Conservation (phyloP, 306 rosid genomes). For the Glycine tomentella region DNA sequence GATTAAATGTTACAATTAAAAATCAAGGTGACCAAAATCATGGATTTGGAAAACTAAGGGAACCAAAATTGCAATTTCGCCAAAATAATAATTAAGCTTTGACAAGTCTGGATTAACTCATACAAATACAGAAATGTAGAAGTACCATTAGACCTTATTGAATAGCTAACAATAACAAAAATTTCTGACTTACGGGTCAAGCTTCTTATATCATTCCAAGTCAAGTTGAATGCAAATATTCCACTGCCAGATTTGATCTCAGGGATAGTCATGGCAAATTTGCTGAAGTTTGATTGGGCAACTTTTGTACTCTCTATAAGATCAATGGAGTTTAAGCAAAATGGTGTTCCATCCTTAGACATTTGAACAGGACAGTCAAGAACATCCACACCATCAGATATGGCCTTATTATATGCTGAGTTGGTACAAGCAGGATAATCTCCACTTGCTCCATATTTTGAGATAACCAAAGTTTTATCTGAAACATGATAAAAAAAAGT, state of each 20-base stretch:
- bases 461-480: slow-evolving; percentile 75
- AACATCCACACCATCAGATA: slow-evolving; percentile 77
- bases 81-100: neutral
- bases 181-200: slow-evolving; percentile 69
- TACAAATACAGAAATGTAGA: slow-evolving; percentile 28
- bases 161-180: slow-evolving; percentile 37
- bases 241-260: slow-evolving; percentile 63
- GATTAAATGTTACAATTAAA: too few relatives aligned
- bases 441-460: slow-evolving; percentile 90
- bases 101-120: slow-evolving; percentile 31
- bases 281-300: slow-evolving; percentile 58
- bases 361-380: slow-evolving; percentile 93
- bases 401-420: slow-evolving; percentile 68
- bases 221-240: slow-evolving; percentile 74
- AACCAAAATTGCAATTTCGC: too few relatives aligned
- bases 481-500: slow-evolving; percentile 42
- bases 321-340: slow-evolving; percentile 78
- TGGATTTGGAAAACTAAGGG: too few relatives aligned
- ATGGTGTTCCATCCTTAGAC: slow-evolving; percentile 76
- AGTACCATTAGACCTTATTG: neutral
- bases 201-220: slow-evolving; percentile 66
- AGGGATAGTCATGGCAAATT: slow-evolving; percentile 50
- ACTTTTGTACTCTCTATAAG: slow-evolving; percentile 74
- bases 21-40: too few relatives aligned
- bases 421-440: slow-evolving; percentile 82